phyloP scores from a whole-genome alignment of 345 rosid genomes.

The Lumnitzera littorea region DNA sequence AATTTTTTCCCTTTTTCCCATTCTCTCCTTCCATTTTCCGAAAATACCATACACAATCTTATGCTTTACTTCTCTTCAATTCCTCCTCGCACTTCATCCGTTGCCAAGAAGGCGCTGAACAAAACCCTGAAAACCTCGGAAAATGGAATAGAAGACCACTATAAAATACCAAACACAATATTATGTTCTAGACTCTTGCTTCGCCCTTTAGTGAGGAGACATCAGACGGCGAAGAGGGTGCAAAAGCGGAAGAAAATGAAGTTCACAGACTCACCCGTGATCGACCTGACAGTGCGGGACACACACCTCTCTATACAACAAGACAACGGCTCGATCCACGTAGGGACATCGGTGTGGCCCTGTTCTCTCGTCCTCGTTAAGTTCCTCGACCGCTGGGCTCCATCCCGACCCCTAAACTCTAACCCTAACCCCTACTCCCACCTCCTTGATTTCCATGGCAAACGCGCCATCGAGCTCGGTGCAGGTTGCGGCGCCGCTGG shows the following conservation, averaged over 20 bases:
- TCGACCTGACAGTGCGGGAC: constrained; percentile 57
- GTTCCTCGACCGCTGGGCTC: constrained; percentile 87
- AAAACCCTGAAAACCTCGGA: too few species aligned
- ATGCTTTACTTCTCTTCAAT: too few species aligned
- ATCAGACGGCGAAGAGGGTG: not conserved
- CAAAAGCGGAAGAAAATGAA: constrained; percentile 35
- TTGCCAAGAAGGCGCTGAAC: too few species aligned
- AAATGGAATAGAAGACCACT: too few species aligned
- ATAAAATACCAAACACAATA: too few species aligned
- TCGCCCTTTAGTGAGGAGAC: too few species aligned
- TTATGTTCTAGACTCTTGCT: too few species aligned
- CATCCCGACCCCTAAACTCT: constrained; percentile 9
- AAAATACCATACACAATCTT: too few species aligned
- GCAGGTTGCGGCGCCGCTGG: constrained; percentile 88
- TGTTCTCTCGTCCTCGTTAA: constrained; percentile 84
- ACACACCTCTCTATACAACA: constrained; percentile 61
- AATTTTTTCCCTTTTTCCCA: too few species aligned
- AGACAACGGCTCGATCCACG: constrained; percentile 83
- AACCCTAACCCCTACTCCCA: constrained; percentile 45
- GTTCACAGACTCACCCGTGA: constrained; percentile 87
- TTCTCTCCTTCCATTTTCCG: too few species aligned
- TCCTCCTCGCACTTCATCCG: too few species aligned
- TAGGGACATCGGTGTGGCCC: constrained; percentile 95
- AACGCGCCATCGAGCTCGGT: constrained; percentile 71
- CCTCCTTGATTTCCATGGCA: constrained; percentile 54